Conservation (phyloP, 139 green algal species). For the Picochlorum costavermella region DNA sequence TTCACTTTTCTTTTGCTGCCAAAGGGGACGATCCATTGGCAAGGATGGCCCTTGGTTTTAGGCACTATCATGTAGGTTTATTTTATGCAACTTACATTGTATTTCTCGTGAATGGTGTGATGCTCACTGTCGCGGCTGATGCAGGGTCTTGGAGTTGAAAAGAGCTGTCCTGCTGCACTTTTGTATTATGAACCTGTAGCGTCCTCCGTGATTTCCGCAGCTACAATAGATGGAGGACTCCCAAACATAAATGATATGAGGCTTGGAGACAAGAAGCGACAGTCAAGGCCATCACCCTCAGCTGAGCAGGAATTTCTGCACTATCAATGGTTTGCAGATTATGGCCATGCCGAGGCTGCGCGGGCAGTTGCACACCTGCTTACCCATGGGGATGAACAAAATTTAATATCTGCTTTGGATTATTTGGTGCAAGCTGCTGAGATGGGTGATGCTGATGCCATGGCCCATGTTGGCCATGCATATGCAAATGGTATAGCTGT, state of each 20-base stretch:
- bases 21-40: slow-evolving; percentile 49
- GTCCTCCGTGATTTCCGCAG: slow-evolving; percentile 35
- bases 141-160: slow-evolving; percentile 67
- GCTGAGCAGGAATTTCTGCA: slow-evolving; percentile 47
- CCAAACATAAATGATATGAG: slow-evolving; percentile 8
- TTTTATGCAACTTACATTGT: no score
- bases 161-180: slow-evolving; percentile 59
- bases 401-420: slow-evolving; percentile 55
- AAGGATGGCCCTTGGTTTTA: slow-evolving; percentile 72
- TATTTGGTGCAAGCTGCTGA: slow-evolving; percentile 52
- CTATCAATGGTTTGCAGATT: slow-evolving; percentile 80
- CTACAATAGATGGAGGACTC: slow-evolving; percentile 14
- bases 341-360: slow-evolving; percentile 78
- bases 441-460: slow-evolving; percentile 63
- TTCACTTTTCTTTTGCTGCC: slow-evolving; percentile 78
- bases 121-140: slow-evolving; percentile 31
- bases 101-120: background rate
- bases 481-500: slow-evolving; percentile 68
- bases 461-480: slow-evolving; percentile 81
- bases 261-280: background rate
- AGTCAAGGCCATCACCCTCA: slow-evolving; percentile 8
- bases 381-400: slow-evolving; percentile 53
- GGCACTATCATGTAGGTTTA: slow-evolving; percentile 21
- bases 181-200: slow-evolving; percentile 81
- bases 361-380: slow-evolving; percentile 67